Evolutionary conservation across 495 filamentous ascomycete genomes (phyloP), one percentile per base, ranked within the genome.

Genomic region (Geopyxis carbonaria): DNA sequence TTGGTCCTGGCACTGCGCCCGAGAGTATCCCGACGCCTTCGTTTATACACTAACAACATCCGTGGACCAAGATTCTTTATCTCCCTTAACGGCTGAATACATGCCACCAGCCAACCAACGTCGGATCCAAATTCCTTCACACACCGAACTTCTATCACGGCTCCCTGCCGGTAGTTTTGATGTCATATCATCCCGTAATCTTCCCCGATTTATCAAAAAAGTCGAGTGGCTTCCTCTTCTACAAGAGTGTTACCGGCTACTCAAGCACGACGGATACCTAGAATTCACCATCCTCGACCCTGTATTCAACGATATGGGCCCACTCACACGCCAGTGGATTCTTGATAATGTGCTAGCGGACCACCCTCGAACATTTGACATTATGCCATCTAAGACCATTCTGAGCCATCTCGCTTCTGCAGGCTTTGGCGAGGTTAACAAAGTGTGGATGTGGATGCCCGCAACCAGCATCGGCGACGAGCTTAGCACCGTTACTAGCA

Each of bases 381-480:
- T 41, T 30, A 45, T 44, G 20, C 53, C 52, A 0, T 45, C 22
- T 8, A 52, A 51, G 34, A 34, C 46, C 4, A 28, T 56, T 18
- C 27, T 56, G 14, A 27, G 35, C 11, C 39, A 38, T 2, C 38
- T 56, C 7, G 30, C 34, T 9, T 28, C 43, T 11, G 42, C 22
- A 2, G 30, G 47, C 4, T 56, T 51, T 14, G 16, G 20, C 18
- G 53, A 56, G 25, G 45, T 56, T 32, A 43, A 49, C 15, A 46
- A 48, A 37, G 57, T 55, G 18, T 47, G 48, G 48, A 44, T 55
- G 40, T 56, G 53, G 53, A 56, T 56, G 52, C 53, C 53, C 2
- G 55, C 53, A 2, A 51, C 44, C 5, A 45, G 40, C 16, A 51
- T 51, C 15, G 53, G 53, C 0, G 53, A 56, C 35, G 52, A 56